Evolutionary conservation across 1,284 basidiomycete genomes (phyloP), one percentile per base, ranked within the genome.

Genomic region (Trichosporon inkin): DNA sequence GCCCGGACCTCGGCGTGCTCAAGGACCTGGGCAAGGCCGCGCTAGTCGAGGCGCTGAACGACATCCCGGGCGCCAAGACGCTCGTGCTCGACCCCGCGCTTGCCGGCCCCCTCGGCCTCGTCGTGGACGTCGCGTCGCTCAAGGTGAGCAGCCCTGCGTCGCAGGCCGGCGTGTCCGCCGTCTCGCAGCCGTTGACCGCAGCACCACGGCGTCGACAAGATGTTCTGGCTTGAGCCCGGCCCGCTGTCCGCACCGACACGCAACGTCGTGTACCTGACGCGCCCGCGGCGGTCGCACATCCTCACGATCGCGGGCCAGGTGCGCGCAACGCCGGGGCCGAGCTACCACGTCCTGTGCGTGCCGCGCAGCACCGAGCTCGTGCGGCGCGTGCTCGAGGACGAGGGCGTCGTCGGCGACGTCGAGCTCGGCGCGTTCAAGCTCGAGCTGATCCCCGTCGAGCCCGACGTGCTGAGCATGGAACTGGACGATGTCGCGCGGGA

Each of bases 141-240:
- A 96, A 97, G 85, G 93, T 92, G 61, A 37, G 78, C 68, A 10
- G 22, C 17, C 16, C 5, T 32, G 28, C 19, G n/a, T n/a, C n/a
- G n/a, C n/a, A n/a, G n/a, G n/a, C n/a, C n/a, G n/a, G n/a, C n/a
- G 35, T 8, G n/a, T 35, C 53, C 5, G 4, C 40, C 20, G n/a
- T n/a, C 49, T 34, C n/a, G 14, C 3, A 28, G 8, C 32, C n/a
- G 41, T 34, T 47, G 44, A 56, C 38, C 22, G 1, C 69, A 97
- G 89, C 90, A 97, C 75, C 94, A 98, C 84, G 94, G 92, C 4
- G 93, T 99, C 4, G 95, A 98, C 80, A 96, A 96, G 81, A 95
- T 99, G 89, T 97, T 96, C 78, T 99, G 96, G 96, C 85, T 99
- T 24, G 96, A 99, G 77, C 74, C 86, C 8, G 92, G 92, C 28